Conservation (phyloP, 1,139 yeast genomes). For the Kodamaea fungicola region DNA sequence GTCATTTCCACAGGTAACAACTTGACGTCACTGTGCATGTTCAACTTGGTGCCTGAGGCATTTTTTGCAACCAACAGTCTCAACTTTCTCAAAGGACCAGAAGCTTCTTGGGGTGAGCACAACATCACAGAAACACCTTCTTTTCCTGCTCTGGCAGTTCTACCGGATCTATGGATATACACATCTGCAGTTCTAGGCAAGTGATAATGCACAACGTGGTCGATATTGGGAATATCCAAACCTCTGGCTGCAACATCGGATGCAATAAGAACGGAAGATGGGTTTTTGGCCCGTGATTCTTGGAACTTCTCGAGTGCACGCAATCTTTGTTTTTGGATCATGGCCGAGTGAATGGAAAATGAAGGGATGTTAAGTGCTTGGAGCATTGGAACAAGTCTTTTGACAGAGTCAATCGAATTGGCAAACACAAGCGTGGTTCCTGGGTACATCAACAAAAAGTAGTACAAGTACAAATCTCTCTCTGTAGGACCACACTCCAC, state of each 20-base stretch:
- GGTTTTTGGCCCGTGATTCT: conserved; percentile 47
- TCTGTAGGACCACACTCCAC: conserved; percentile 91
- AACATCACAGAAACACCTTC: conserved; percentile 93
- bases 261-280: conserved; percentile 76
- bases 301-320: conserved; percentile 76
- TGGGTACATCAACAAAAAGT: conserved; percentile 80
- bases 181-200: conserved; percentile 93
- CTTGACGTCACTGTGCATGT: conserved; percentile 55
- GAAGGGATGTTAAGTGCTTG: conserved; percentile 68
- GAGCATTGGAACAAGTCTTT: conserved; percentile 74
- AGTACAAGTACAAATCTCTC: conserved; percentile 86
- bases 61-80: conserved; percentile 56
- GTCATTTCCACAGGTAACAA: conserved; percentile 76
- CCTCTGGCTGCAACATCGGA: conserved; percentile 99
- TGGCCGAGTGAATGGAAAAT: conserved; percentile 84
- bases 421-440: conserved; percentile 91
- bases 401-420: conserved; percentile 90
- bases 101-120: conserved; percentile 90
- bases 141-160: conserved; percentile 94
- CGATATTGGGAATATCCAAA: conserved; percentile 83
- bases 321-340: conserved; percentile 92
- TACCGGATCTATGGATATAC: conserved; percentile 93
- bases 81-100: conserved; percentile 79
- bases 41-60: conserved; percentile 21
- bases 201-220: conserved; percentile 95